Evolutionary conservation across 441 rosid species (phyloP), one percentile per base, ranked within the genome.

Genomic region (Pelargonium australe): DNA sequence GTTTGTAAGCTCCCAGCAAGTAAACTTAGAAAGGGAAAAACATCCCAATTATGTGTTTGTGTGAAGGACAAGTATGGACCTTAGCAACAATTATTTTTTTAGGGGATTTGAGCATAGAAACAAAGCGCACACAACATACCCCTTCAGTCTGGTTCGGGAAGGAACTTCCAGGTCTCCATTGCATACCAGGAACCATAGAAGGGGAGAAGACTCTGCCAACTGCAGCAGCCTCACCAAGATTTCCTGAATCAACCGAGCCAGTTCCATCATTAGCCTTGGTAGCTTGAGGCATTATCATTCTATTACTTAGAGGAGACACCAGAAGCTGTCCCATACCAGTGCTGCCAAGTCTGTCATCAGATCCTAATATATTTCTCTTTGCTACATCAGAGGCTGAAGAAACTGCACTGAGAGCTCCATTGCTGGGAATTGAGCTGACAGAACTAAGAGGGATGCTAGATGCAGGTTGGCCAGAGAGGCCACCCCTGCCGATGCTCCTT

Each of bases 131-230:
- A 31, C 37, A 31, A 58, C 81, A 44, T 80, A 92, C 99, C 79
- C 72, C 79, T 76, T 96, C 99, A 78, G 81, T 91, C 82, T 83
- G 98, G 77, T 80, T 86, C 80, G 87, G 96, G 63, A 91, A 89
- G 64, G 98, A 82, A 76, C 89, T 85, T 67, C 96, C 96, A 77
- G 98, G 91, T 82, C 97, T 96, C 98, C 97, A 96, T 53, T 87
- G 96, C 85, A 92, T 79, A 79, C 89, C 75, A 69, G 95, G 76
- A 70, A 88, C 91, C 71, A 84, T 79, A 73, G 92, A 85, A 73
- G 98, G 96, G 68, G 97, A 80, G 76, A 87, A 91, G 43, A 81
- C 91, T 85, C 96, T 88, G 77, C 93, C 80, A 19, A 82, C 72
- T 40, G 78, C 80, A 73, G 83, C 78, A 80, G 77, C 74, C 55